These are phyloP conservation scores for Exsudoporus floridanus DNA, from an alignment of 1,284 basidiomycete species.

Conservation along the genomic window DNA sequence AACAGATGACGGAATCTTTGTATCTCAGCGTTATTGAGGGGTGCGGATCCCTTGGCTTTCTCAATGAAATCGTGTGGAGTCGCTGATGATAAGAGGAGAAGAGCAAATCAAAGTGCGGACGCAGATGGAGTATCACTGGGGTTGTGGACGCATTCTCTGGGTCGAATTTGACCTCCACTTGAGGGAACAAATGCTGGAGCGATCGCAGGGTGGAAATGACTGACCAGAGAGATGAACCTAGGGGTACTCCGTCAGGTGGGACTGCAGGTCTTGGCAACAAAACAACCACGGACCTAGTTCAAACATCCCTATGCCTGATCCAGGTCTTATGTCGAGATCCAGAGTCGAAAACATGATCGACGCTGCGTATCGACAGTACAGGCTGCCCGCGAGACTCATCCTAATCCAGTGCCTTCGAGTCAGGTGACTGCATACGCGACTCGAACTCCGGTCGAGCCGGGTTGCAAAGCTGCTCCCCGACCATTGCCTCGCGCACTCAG, in stretches of 20 bases:
- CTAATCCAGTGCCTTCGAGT: constrained; percentile 13
- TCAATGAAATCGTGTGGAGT: constrained; percentile 71
- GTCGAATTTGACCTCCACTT: constrained; percentile 84
- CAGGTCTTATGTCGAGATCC: constrained; percentile 76
- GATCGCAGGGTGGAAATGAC: constrained; percentile 69
- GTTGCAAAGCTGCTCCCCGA: too few relatives aligned
- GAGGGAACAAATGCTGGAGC: constrained; percentile 68
- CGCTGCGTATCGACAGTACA: background rate
- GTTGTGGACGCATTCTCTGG: constrained; percentile 68
- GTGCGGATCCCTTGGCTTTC: constrained; percentile 59
- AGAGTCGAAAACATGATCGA: constrained; percentile 59
- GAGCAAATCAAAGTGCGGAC: constrained; percentile 75
- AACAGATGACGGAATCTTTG: constrained; percentile 63
- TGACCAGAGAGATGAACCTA: constrained; percentile 81
- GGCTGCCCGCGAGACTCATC: constrained; percentile 8
- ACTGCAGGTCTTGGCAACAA: background rate
- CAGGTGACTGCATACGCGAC: constrained; percentile 6
- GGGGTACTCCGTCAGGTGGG: constrained; percentile 4
- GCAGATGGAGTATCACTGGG: constrained; percentile 74
- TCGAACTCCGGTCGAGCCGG: too few relatives aligned
- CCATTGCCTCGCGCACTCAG: too few relatives aligned
- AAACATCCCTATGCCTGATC: constrained; percentile 75
- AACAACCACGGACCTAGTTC: constrained; percentile 57
- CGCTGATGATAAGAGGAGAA: constrained; percentile 78
- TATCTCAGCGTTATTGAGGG: constrained; percentile 70